phyloP scores from a whole-genome alignment of 2,329 filamentous ascomycete species.

The Hymenoscyphus linearis region DNA sequence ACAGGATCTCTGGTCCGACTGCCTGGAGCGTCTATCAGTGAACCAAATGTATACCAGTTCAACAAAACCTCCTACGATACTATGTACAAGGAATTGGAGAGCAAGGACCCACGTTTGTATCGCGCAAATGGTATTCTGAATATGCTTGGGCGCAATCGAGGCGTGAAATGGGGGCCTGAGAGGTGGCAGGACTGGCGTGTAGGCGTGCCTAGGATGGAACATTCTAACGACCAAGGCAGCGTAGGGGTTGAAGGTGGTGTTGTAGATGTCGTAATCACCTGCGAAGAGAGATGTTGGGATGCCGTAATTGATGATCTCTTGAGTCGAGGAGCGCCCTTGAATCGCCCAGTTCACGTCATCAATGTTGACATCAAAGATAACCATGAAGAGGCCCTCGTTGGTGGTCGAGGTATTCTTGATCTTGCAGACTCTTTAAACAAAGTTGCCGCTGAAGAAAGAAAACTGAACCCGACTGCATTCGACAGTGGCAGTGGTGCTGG shows the following conservation, averaged over 20 bases:
- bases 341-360: conserved; percentile 93
- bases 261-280: conserved; percentile 93
- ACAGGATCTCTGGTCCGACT: conserved; percentile 92
- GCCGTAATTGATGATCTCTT: conserved; percentile 92
- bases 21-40: conserved; percentile 82
- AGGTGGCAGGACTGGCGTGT: conserved; percentile 97
- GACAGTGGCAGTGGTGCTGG: conserved; percentile 62
- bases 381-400: conserved; percentile 89
- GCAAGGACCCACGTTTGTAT: conserved; percentile 84
- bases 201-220: conserved; percentile 74
- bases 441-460: conserved; percentile 71
- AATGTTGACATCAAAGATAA: conserved; percentile 99
- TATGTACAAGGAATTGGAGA: conserved; percentile 86
- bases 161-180: conserved; percentile 92
- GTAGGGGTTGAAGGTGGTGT: conserved; percentile 80
- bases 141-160: conserved; percentile 89
- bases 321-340: conserved; percentile 77
- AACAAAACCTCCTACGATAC: conserved; percentile 92
- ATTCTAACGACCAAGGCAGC: conserved; percentile 70
- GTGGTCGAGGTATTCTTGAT: conserved; percentile 87
- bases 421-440: conserved; percentile 80
- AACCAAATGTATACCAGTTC: conserved; percentile 97
- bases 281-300: conserved; percentile 97
- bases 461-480: conserved; percentile 57
- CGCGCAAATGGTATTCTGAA: conserved; percentile 87